Conservation (phyloP, 306 rosid genomes). For the Quercus rubra region DNA sequence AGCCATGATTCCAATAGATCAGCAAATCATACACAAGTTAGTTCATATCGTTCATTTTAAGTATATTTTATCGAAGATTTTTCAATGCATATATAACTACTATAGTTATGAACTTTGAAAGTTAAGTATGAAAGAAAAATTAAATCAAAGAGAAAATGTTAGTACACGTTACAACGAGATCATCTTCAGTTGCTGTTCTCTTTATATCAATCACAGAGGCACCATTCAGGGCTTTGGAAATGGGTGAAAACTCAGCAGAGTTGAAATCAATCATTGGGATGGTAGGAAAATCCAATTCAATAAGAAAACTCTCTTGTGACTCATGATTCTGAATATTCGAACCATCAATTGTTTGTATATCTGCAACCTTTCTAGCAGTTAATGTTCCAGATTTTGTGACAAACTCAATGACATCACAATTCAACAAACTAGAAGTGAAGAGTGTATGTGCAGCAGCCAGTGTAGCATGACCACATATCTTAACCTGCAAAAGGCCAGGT, state of each 20-base stretch:
- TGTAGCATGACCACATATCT: conserved; percentile 88
- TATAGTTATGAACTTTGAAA: not conserved
- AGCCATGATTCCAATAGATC: not conserved
- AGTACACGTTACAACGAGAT: conserved; percentile 48
- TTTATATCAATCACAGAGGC: conserved; percentile 41
- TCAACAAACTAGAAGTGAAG: conserved; percentile 44
- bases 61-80: not conserved
- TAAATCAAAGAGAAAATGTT: not conserved
- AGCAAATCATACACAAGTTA: not conserved
- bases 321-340: conserved; percentile 20
- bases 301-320: conserved; percentile 21
- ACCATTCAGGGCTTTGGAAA: conserved; percentile 44
- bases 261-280: conserved; percentile 33
- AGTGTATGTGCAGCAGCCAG: conserved; percentile 64
- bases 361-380: conserved; percentile 35
- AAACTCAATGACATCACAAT: conserved; percentile 48
- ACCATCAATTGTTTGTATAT: conserved; percentile 1
- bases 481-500: conserved; percentile 41
- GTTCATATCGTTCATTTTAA: not conserved
- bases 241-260: conserved; percentile 26
- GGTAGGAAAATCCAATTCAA: conserved; percentile 54
- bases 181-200: conserved; percentile 16
- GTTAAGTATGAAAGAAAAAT: not conserved
- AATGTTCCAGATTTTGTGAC: conserved; percentile 64
- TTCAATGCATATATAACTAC: not conserved